Evolutionary conservation across 805 yeast genomes (phyloP), one percentile per base, ranked within the genome.

Genomic region (Wickerhamomyces bovis): DNA sequence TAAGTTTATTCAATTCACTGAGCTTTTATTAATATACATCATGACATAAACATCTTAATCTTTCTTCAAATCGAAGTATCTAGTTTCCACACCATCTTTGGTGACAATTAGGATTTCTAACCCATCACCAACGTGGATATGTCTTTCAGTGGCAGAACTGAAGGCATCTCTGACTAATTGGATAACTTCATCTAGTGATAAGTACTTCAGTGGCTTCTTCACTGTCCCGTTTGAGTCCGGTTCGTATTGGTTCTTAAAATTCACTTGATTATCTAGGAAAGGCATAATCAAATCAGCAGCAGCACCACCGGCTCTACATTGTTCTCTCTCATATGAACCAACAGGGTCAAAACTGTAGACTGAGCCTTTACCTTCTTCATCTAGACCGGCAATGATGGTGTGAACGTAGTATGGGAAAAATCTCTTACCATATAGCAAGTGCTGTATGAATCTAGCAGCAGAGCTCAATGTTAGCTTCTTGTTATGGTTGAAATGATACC

Each of bases 241-340:
- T 55, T 79, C 90, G 64, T 75, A 79, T 68, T 94, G 99, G 71
- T 94, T 94, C 65, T 90, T 90, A 70, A 89, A 86, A 65, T 89
- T 88, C 52, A 94, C 99, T 72, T 94, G 99, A 67, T 90, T 92
- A 68, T 94, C 99, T 62, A 94, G 78, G 66, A 94, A 94, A 4
- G 99, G 99, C 95, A 90, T 89, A 55, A 94, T 89, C 69, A 94
- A 77, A 53, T 89, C 80, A 1, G 97, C 94, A 25, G 98, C 98
- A 13, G 97, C 94, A 39, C 99, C 99, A 53, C 96, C 97, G 2
- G 98, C 98, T 62, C 97, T 80, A 69, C 97, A 89, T 64, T 90
- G 96, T 66, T 90, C 97, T 60, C 97, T 81, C 69, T 94, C 98
- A 64, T 94, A 94, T 2, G 97, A 89, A 3, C 99, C 99, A 48